phyloP scores from a whole-genome alignment of 805 yeast genomes.

The Helenozyma rhizophorensis region DNA sequence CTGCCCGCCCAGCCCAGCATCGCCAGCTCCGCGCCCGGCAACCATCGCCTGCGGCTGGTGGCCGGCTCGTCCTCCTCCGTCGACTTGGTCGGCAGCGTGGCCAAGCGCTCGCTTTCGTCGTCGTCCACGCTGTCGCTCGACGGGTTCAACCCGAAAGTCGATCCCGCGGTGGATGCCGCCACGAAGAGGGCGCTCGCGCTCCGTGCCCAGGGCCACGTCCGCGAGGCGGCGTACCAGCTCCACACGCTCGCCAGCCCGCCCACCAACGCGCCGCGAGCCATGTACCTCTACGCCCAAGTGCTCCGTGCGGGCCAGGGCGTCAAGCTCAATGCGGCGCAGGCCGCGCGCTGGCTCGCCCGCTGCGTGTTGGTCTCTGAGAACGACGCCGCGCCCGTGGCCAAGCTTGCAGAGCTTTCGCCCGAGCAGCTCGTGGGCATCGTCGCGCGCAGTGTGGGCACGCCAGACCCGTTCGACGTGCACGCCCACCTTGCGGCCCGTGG shows the following conservation, averaged over 20 bases:
- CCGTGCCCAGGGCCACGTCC: conserved; percentile 54
- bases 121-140: conserved; percentile 7
- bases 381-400: conserved; percentile 18
- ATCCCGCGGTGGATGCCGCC: conserved; percentile 28
- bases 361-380: conserved; percentile 28
- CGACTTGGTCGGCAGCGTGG: conserved; percentile 1
- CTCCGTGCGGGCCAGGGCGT: conserved; percentile 68
- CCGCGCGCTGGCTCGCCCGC: conserved; percentile 57
- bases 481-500: conserved; percentile 21
- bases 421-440: conserved; percentile 27
- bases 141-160: conserved; percentile 11
- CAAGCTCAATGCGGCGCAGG: conserved; percentile 46
- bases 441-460: conserved; percentile 19
- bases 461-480: conserved; percentile 26
- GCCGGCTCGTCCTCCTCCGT: too few species aligned
- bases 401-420: conserved; percentile 23
- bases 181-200: conserved; percentile 44
- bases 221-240: conserved; percentile 67
- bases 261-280: conserved; percentile 51
- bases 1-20: too few species aligned
- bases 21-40: neutral
- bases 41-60: too few species aligned
- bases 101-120: conserved; percentile 4
- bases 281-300: conserved; percentile 65
- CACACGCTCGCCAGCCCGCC: conserved; percentile 63